Percentiles rank a stretch among this genome's conserved stretches.
Evolutionary conservation across 2,329 filamentous ascomycete genomes (phyloP).

Genomic region (Plectosphaerella cucumerina): DNA sequence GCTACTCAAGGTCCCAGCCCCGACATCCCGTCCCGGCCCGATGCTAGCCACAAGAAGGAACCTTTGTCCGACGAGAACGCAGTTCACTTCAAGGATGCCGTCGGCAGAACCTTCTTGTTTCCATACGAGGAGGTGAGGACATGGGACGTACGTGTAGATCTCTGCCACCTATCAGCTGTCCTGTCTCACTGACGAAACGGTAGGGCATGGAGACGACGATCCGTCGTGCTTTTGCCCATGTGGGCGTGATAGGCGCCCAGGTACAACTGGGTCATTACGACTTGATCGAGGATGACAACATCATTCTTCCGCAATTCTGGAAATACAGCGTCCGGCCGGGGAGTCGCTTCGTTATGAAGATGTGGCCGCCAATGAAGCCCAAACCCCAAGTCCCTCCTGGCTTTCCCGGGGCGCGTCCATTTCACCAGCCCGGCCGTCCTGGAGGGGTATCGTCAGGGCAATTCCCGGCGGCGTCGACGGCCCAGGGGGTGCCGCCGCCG

Average conservation of each 20-base stretch:
- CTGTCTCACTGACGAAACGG: conserved; percentile 57
- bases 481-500: too few relatives aligned
- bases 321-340: conserved; percentile 75
- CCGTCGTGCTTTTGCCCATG: conserved; percentile 74
- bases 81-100: conserved; percentile 85
- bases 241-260: conserved; percentile 72
- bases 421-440: background rate
- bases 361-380: conserved; percentile 48
- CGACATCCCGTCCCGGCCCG: too few relatives aligned
- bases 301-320: conserved; percentile 77
- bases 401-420: background rate
- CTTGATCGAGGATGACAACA: conserved; percentile 72
- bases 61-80: background rate
- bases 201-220: conserved; percentile 73
- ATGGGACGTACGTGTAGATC: conserved; percentile 61
- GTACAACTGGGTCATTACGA: conserved; percentile 77
- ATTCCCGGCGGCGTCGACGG: too few relatives aligned
- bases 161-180: background rate
- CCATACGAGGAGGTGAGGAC: conserved; percentile 80
- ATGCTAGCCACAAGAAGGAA: too few relatives aligned
- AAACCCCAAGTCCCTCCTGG: background rate
- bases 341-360: conserved; percentile 64
- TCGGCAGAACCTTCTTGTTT: conserved; percentile 90
- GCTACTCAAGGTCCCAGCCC: too few relatives aligned
- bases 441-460: too few relatives aligned